Evolutionary conservation across 192 early-diverging fungal genomes (phyloP).

Genomic region (Coemansia aciculifera): DNA sequence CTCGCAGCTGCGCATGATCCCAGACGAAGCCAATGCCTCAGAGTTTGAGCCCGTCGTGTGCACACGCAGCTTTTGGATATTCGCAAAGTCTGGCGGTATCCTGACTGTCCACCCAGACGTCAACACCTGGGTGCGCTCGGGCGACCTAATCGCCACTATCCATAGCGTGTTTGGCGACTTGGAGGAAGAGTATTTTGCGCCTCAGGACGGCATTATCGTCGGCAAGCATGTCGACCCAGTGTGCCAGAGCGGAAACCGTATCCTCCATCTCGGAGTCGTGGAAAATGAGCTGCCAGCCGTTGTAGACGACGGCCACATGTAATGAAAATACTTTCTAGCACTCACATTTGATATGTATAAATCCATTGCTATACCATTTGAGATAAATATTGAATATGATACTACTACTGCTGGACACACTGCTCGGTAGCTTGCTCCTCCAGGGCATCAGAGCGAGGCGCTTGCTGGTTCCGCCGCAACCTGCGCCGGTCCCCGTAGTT

Average conservation of each 20-base stretch:
- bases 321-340: not conserved
- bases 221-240: constrained; percentile 85
- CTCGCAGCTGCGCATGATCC: constrained; percentile 64
- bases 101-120: constrained; percentile 82
- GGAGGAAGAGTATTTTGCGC: constrained; percentile 81
- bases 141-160: constrained; percentile 80
- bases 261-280: constrained; percentile 81
- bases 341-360: constrained; percentile 40
- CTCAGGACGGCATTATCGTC: constrained; percentile 78
- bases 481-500: constrained; percentile 49
- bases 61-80: constrained; percentile 75
- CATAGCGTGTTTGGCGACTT: constrained; percentile 89
- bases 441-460: constrained; percentile 24
- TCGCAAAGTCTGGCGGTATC: constrained; percentile 83
- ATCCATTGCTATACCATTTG: not conserved
- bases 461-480: constrained; percentile 44
- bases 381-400: not conserved
- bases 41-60: constrained; percentile 67
- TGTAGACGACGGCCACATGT: constrained; percentile 64
- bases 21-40: constrained; percentile 52
- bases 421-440: constrained; percentile 50
- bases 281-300: constrained; percentile 57
- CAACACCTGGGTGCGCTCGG: constrained; percentile 79
- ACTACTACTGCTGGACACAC: constrained; percentile 44
- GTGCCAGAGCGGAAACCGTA: constrained; percentile 82